Conservation (phyloP, 1,284 basidiomycete genomes). For the Boletus albobrunnescens region DNA sequence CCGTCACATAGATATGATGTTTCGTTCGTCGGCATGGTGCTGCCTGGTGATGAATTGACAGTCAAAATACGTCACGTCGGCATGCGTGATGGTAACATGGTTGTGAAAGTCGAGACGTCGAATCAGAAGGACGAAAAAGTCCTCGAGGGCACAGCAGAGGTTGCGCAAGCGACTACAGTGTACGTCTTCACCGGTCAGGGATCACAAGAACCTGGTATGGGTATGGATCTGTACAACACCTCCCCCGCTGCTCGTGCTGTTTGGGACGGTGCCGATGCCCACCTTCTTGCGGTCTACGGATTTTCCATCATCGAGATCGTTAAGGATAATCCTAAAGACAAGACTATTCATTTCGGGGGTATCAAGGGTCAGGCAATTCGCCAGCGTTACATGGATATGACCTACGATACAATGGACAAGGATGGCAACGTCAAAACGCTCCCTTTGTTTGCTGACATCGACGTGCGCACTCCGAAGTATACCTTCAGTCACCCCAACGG, state of each 20-base stretch:
- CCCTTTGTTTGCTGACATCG: slow-evolving; percentile 90
- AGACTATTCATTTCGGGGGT: slow-evolving; percentile 98
- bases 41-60: slow-evolving; percentile 86
- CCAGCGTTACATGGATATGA: slow-evolving; percentile 98
- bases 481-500: slow-evolving; percentile 97
- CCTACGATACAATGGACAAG: slow-evolving; percentile 94
- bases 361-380: slow-evolving; percentile 98
- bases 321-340: slow-evolving; percentile 94
- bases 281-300: slow-evolving; percentile 90
- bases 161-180: slow-evolving; percentile 87
- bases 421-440: slow-evolving; percentile 92
- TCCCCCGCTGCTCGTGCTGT: slow-evolving; percentile 93
- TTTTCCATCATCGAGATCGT: slow-evolving; percentile 99
- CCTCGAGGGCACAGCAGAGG: slow-evolving; percentile 87
- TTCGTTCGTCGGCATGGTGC: slow-evolving; percentile 93
- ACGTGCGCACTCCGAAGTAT: slow-evolving; percentile 88
- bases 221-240: slow-evolving; percentile 95
- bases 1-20: slow-evolving; percentile 72
- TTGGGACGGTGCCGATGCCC: slow-evolving; percentile 94
- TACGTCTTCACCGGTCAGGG: slow-evolving; percentile 99
- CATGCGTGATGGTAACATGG: slow-evolving; percentile 91
- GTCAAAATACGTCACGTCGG: slow-evolving; percentile 89
- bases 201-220: slow-evolving; percentile 98
- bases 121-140: slow-evolving; percentile 90
- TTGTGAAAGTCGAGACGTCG: slow-evolving; percentile 86